Evolutionary conservation across 345 rosid species (phyloP), one percentile per base, ranked within the genome.

Genomic region (Mallotus nudiflorus): DNA sequence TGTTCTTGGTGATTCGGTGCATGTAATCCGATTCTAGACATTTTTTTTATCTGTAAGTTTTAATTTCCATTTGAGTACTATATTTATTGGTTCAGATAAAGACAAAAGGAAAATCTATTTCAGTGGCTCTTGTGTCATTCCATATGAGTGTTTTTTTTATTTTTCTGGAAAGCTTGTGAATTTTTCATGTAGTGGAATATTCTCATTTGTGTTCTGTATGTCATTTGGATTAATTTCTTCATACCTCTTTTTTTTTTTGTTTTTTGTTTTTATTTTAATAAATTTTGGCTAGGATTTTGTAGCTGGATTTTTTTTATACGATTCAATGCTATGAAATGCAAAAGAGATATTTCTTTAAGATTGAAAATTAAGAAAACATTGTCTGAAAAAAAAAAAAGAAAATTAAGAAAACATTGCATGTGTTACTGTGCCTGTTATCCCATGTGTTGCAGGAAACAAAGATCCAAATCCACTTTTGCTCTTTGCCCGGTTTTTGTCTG

Each of bases 11-110:
- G 44, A 40, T 77, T 37, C 18, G 10, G 48, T 18, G 39, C 60
- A 53, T 35, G 42, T 61, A 44, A 48, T 66, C 70, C 68, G 58
- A 72, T 35, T 46, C 11, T 51, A 16, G 28, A 40, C 68, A 74
- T 68, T 65, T 37, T 57, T 50, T 61, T 59, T 22, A 12, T 44
- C 29, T 61, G 12, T 35, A 42, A 9, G 31, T 68, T 55, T 28
- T 8, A 27, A 28, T n/a, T 68, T 57, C 52, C 52, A 40, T 39
- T 8, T 14, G 20, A 37, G 35, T 39, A 15, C 25, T 57, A 16
- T 57, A 2, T 71, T 27, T 63, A 12, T 8, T 31, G 25, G 39
- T 31, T 65, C 13, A 45, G 22, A 48, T 72, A 65, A 53, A 68
- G 71, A 72, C 50, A 37, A 62, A 72, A 35, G 20, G 20, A 44